A percentile compares a stretch with the other conserved stretches of the same genome.
phyloP scores from a whole-genome alignment of 2,329 filamentous ascomycete genomes.

The Colletotrichum tropicicola region DNA sequence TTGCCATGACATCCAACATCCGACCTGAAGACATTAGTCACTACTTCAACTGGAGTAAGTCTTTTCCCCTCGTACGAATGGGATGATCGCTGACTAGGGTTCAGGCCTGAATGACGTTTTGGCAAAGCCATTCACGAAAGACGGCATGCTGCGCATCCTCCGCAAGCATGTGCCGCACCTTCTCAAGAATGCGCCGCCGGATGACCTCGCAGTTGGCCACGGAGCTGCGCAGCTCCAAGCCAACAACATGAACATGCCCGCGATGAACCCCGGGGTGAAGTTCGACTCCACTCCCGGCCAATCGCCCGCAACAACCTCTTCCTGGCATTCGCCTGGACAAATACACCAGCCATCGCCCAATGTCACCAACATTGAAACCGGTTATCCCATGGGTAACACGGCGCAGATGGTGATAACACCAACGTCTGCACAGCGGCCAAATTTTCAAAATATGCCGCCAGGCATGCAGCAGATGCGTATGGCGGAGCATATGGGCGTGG shows the following conservation, averaged over 20 bases:
- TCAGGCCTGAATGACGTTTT: conserved; percentile 97
- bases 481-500: conserved; percentile 41
- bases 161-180: conserved; percentile 89
- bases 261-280: conserved; percentile 49
- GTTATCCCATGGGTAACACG: conserved; percentile 56
- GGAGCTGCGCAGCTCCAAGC: conserved; percentile 41
- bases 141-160: conserved; percentile 84
- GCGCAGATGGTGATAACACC: conserved; percentile 47
- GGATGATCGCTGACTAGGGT: conserved; percentile 18
- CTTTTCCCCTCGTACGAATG: neutral
- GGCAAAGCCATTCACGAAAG: conserved; percentile 94
- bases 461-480: conserved; percentile 41
- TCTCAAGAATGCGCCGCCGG: conserved; percentile 70
- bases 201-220: conserved; percentile 47
- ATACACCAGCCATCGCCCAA: conserved; percentile 59
- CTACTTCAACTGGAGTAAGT: conserved; percentile 74
- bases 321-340: conserved; percentile 62
- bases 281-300: conserved; percentile 63
- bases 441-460: conserved; percentile 50
- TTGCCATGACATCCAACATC: conserved; percentile 99
- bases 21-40: conserved; percentile 95
- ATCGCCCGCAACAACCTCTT: conserved; percentile 56
- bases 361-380: conserved; percentile 49
- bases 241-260: conserved; percentile 44
- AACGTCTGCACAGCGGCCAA: conserved; percentile 36